Evolutionary conservation across 208 protist species (phyloP), one percentile per base, ranked within the genome.

Genomic region (Crithidia sp.): DNA sequence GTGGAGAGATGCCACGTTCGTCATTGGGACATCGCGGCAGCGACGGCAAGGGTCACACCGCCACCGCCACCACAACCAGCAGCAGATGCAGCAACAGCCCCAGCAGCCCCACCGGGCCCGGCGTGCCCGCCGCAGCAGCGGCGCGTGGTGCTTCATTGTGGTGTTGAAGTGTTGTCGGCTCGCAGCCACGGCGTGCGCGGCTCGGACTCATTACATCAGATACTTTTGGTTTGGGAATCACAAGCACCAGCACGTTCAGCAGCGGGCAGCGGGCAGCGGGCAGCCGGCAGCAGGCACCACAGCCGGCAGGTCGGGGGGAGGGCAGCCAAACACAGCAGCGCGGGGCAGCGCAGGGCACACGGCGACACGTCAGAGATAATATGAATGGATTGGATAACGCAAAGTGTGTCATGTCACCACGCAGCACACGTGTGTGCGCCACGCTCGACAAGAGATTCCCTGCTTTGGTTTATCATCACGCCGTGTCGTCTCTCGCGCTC

Each of bases 321-420:
- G 13, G 13, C 39, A 61, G 14, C 5, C 6, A 39, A 28, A 61
- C 7, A 49, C 57, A 39, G 12, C 7, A 5, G 17, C 12, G 36
- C 57, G 3, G 54, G 16, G 45, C 28, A 61, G 13, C 16, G 19
- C 28, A 44, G 45, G 16, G 28, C 45, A 43, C 61, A 53, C 19
- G 50, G 14, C 14, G n/a, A 55, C 62, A 69, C 64, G 64, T 69
- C 64, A 69, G 64, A 59, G 49, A 40, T 39, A 63, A 43, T 56
- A 72, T 77, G 65, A 72, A 77, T 77, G 73, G 64, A 72, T 71
- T 77, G 43, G 39, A 60, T 71, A 70, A 76, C 63, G 64, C 71
- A 76, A 76, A 76, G 71, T 80, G 75, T 81, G 68, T 81, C 76
- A 81, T 77, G 76, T 81, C 71, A 77, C 76, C 76, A 72, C 71